Conservation (phyloP, 164 flowering plant species). For the Magnolia changhungtana region DNA sequence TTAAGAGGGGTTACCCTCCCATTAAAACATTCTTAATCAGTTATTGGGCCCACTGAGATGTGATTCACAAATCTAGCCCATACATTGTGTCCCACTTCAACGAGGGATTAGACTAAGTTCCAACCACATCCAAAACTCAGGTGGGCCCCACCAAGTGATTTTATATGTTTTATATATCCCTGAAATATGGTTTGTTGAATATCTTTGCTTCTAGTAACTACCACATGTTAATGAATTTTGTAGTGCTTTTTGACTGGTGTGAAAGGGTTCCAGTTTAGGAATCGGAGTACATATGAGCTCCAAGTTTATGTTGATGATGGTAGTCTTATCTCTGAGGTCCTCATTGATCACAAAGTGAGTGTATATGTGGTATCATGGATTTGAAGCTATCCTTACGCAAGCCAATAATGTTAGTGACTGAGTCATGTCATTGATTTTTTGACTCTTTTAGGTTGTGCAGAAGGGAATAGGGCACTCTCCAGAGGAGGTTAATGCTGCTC, state of each 20-base stretch:
- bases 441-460: slow-evolving; percentile 56
- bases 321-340: slow-evolving; percentile 81
- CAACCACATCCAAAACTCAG: too few species aligned
- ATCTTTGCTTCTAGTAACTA: background rate
- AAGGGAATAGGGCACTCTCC: slow-evolving; percentile 65
- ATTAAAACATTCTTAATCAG: too few species aligned
- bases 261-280: slow-evolving; percentile 66
- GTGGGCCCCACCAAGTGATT: too few species aligned
- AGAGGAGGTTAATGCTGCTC: slow-evolving; percentile 66
- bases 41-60: too few species aligned
- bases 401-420: background rate
- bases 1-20: too few species aligned
- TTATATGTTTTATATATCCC: background rate
- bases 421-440: background rate
- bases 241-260: slow-evolving; percentile 92
- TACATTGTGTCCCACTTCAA: too few species aligned
- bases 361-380: background rate
- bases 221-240: slow-evolving; percentile 16
- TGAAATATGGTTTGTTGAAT: background rate
- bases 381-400: background rate
- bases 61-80: too few species aligned
- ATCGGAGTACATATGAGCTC: slow-evolving; percentile 58
- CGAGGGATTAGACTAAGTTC: too few species aligned
- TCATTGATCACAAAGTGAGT: slow-evolving; percentile 78
- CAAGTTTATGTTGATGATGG: slow-evolving; percentile 87